These are phyloP conservation scores for Hibiscus trionum DNA, from an alignment of 345 rosid species.

Conservation along the genomic window DNA sequence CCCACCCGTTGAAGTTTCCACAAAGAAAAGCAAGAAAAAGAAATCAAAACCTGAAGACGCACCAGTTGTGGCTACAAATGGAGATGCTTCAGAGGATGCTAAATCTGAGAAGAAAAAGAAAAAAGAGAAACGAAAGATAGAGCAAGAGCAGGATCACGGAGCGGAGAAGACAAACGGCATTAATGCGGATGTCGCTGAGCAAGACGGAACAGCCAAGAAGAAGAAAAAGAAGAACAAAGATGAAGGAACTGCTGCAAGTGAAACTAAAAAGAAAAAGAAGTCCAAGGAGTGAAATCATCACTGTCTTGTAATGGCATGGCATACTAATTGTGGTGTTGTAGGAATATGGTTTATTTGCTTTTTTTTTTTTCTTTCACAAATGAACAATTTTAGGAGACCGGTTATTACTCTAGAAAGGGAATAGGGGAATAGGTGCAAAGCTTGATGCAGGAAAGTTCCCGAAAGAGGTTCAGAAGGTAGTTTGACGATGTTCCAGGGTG, in stretches of 20 bases:
- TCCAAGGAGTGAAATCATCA: constrained; percentile 10
- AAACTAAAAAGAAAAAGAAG: constrained; percentile 40
- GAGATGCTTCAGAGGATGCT: constrained; percentile 3
- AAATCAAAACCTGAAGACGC: constrained; percentile 38
- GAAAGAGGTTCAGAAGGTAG: not conserved
- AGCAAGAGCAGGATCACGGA: constrained; percentile 23
- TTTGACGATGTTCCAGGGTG: not conserved
- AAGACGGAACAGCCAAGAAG: constrained; percentile 33
- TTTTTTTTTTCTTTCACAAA: too few relatives aligned
- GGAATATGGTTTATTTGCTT: not conserved
- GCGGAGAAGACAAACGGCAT: constrained; percentile 22
- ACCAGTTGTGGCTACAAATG: constrained; percentile 14
- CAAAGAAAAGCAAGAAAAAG: constrained; percentile 59
- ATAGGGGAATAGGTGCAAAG: not conserved
- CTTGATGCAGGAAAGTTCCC: not conserved
- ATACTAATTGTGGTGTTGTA: not conserved
- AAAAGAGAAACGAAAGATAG: constrained; percentile 46
- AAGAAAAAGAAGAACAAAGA: constrained; percentile 38
- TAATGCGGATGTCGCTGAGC: constrained; percentile 16
- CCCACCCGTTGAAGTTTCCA: constrained; percentile 28
- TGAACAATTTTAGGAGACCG: not conserved
- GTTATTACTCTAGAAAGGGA: not conserved
- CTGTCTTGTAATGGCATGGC: not conserved
- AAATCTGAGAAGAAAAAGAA: constrained; percentile 46
- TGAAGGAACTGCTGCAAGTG: constrained; percentile 16